Evolutionary conservation across 371 early-diverging fungal genomes (phyloP), one percentile per base, ranked within the genome.

Genomic region (Coemansia sp.): DNA sequence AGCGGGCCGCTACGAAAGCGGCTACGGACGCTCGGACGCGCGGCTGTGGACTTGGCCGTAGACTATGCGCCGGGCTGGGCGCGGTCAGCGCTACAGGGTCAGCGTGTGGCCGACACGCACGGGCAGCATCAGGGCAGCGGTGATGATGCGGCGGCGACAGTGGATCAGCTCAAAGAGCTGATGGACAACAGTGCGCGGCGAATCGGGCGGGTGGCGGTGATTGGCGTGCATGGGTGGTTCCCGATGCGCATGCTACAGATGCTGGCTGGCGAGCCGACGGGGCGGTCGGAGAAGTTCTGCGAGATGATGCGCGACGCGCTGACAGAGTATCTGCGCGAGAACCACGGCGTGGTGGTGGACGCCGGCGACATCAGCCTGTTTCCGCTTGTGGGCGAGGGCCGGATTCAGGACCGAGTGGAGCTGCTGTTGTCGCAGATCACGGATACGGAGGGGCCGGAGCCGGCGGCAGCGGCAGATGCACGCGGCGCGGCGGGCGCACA

Each of bases 181-280:
- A 68, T 69, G 54, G 59, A 70, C 47, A n/a, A 1, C 20, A 53
- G 62, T n/a, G 74, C 74, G 6, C 31, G 31, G 10, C n/a, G 41
- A 5, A 62, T 84, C 38, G 76, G 69, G 11, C 80, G 77, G 26
- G 76, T 90, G 14, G 86, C 80, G 0, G 78, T 91, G 10, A 65
- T 91, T 34, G 92, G 92, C 8, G 82, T 95, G 2, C 95, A 95
- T 62, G 95, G 94, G 0, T 94, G 94, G 94, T 94, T 90, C 71
- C 94, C 94, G 2, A 72, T 67, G 33, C 81, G 86, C 66, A 76
- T 86, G 50, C 79, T 89, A 11, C 77, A 85, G 45, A 85, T 81
- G 63, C 85, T 96, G 43, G 84, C 94, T 31, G 97, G 97, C 2
- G 93, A 93, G 63, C 95, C 95, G 0, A 93, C 92, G 4, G 97